A percentile compares a stretch with the other conserved stretches of the same genome.
These are phyloP conservation scores for Sclerotinia spermophila DNA, from an alignment of 2,329 filamentous ascomycete species.

Conservation along the genomic window DNA sequence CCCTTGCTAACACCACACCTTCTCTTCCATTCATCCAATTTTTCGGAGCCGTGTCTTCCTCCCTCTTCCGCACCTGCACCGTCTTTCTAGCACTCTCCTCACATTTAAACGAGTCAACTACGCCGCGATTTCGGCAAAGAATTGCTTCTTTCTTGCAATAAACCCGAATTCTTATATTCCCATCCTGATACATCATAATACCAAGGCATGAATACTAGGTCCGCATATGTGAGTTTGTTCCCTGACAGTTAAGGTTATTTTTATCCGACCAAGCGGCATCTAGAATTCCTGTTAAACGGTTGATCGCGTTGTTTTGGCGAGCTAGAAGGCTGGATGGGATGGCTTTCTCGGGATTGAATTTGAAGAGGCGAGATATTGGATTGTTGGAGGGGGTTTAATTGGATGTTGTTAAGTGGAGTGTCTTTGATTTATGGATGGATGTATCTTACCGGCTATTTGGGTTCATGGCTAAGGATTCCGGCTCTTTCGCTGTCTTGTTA, in stretches of 20 bases:
- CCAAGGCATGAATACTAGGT: neutral
- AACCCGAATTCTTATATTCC: neutral
- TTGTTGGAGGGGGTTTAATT: neutral
- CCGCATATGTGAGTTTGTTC: neutral
- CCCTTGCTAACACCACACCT: too few species aligned
- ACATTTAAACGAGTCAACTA: neutral
- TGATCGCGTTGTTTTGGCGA: neutral
- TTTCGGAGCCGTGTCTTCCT: neutral
- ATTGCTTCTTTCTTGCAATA: neutral
- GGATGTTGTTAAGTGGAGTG: neutral
- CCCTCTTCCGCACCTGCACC: neutral
- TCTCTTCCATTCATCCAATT: too few species aligned
- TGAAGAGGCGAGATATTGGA: neutral
- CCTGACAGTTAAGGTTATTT: neutral
- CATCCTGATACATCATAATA: neutral
- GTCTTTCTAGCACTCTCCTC: neutral
- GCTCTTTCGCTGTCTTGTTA: conserved; percentile 40
- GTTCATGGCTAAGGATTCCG: conserved; percentile 36
- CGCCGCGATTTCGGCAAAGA: neutral
- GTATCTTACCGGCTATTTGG: conserved; percentile 24
- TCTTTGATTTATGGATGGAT: neutral
- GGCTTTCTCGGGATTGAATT: neutral
- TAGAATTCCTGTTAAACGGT: neutral
- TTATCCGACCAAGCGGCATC: neutral
- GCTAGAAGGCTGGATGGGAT: neutral